Base-by-base conservation (phyloP, 164 flowering plant species). In the Liriodendron chinense region DNA sequence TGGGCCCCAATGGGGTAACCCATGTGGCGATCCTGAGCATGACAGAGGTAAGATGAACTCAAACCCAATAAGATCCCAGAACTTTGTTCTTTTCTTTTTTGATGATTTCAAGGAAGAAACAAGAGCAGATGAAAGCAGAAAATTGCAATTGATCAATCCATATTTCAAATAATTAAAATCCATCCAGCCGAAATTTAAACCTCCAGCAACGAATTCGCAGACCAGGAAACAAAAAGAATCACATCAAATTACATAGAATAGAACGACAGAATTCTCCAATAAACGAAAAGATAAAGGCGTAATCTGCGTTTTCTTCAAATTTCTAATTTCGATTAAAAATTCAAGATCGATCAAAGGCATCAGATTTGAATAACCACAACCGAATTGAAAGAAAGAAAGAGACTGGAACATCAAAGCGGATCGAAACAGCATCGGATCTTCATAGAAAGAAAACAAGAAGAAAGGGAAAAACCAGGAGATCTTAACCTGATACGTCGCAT, bases 401-500 rank as follows among this genome's bases (percentile, higher is more conserved):
- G 56, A 10, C 20, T 61, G 64, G 21, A 61, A 34, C 43, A 34
- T 34, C 43, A 61, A 59, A 10, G 62, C 16, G 16, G 43, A 57
- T 9, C 14, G 7, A 22, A 22, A 61, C 16, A 18, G 7, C 64
- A 61, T 61, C 22, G 64, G 22, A 61, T 61, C 23, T 7, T n/a
- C 20, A 18, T n/a, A 18, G 9, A 18, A 7, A 61, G 7, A 16
- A 22, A 7, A 7, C 0, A 18, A 18, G 64, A 61, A 22, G 64
- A 61, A 34, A 34, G 43, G 43, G 43, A n/a, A 57, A 57, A 53
- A 57, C 13, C 20, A 57, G 62, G 64, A 61, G 64, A 61, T 61
- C n/a, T 61, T 43, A 74, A 92, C 96, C 94, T 92, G 96, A 71
- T 92, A 92, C n/a, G 94, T 92, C 75, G 83, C 84, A 71, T 92